phyloP scores from a whole-genome alignment of 148 eudicot genomes.

The Rhododendron ferrugineum region DNA sequence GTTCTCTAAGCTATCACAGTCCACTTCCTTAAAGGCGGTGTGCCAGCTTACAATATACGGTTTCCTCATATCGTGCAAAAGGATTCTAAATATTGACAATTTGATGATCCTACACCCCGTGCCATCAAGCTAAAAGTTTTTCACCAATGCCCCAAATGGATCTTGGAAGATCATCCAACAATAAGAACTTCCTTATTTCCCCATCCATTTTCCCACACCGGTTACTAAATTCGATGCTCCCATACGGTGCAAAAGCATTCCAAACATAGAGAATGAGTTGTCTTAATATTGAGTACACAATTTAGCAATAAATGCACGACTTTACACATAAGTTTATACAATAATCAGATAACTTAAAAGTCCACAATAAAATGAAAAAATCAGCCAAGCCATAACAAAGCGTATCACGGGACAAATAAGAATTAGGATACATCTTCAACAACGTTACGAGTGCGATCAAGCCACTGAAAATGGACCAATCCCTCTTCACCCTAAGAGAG shows the following conservation, averaged over 20 bases:
- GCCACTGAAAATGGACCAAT: constrained; percentile 85
- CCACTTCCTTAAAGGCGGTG: background rate
- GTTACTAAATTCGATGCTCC: background rate
- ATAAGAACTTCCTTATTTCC: too few species aligned
- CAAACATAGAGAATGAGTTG: background rate
- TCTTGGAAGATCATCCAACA: background rate
- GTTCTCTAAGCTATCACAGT: background rate
- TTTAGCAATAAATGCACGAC: background rate
- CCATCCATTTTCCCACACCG: background rate
- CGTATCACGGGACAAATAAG: background rate
- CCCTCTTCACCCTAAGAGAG: constrained; percentile 82
- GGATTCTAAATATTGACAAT: too few species aligned
- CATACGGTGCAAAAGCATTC: background rate
- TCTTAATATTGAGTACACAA: background rate
- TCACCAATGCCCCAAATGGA: background rate
- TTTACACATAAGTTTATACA: background rate
- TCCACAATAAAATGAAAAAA: background rate
- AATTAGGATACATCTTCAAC: constrained; percentile 89
- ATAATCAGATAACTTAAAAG: background rate
- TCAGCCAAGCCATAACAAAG: background rate
- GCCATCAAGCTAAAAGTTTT: background rate
- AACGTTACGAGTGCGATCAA: constrained; percentile 62
- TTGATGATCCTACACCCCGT: background rate
- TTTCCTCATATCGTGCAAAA: background rate
- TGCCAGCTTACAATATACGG: background rate